Base-by-base conservation (phyloP, 768 basidiomycete species). In the Phaeolepiota aurea region DNA sequence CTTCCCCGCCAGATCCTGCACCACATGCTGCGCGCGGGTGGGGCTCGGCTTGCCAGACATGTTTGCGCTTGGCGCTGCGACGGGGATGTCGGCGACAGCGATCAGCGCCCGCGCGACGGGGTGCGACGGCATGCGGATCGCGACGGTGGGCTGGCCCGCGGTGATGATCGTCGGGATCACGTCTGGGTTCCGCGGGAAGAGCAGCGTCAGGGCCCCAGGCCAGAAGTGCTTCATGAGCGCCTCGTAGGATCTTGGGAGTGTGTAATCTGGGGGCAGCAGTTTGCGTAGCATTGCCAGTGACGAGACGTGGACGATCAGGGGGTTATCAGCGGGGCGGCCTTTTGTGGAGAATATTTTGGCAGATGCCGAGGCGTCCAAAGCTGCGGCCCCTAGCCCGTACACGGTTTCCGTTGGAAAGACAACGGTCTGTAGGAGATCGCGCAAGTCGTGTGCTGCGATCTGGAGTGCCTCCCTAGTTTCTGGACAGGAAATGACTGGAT, bases 331-430 rank as follows among this genome's bases (percentile, higher is more conserved):
- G 4, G 96, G 96, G 40, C 96, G 75, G 28, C 91, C 88, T 54
- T 99, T 99, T 38, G 84, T 84, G 13, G 73, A 59, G 61, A 91
- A 99, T 51, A 99, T 92, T 50, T 71, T 72, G 2, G 71, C 54
- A 3, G 78, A 74, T 2, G 93, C 90, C 12, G 61, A 47, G 5
- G 72, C 47, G 50, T 78, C 65, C 33, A 90, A 63, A 0, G 94
- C 91, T 15, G 81, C 63, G 0, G 91, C 96, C 20, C 87, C 96
- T n/a, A 99, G 78, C 1, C 96, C 96, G 60, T 98, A 99, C 9
- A 99, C 96, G 0, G 96, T 98, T 62, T 99, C 96, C 20, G 96
- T 97, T 0, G 96, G 94, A 55, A 99, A 87, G 0, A 83, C 93
- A 41, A 98, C 84, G 15, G 76, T 69, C 43, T 76, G 65, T 12